Evolutionary conservation across 768 basidiomycete genomes (phyloP).

Genomic region (Boletus rubroflammeus): DNA sequence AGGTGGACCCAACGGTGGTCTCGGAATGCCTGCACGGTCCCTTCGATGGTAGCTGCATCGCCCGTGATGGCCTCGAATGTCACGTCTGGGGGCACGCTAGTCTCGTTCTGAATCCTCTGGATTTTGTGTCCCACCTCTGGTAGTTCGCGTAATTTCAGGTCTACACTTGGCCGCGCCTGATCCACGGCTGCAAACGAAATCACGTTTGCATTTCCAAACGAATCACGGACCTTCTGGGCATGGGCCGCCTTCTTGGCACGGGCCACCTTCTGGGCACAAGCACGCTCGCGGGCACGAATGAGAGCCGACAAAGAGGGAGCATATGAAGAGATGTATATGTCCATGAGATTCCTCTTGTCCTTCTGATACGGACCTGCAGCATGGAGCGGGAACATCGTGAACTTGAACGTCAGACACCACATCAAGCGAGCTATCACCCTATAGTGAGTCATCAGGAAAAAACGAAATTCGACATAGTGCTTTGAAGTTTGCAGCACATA

Average conservation of each 20-base stretch:
- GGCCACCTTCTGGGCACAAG: not conserved
- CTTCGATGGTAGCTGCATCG: not conserved
- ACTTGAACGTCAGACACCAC: not conserved
- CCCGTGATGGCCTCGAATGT: not conserved
- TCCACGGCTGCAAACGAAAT: not conserved
- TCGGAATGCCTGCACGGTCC: not conserved
- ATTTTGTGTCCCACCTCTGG: too few species aligned
- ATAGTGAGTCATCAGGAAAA: too few species aligned
- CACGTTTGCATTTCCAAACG: not conserved
- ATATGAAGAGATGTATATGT: not conserved
- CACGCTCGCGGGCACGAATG: not conserved
- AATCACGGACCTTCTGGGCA: not conserved
- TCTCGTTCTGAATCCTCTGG: not conserved
- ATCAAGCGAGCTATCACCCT: too few species aligned
- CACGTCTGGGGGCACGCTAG: too few species aligned
- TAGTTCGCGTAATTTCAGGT: not conserved
- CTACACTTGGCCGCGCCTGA: not conserved
- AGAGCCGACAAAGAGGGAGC: not conserved
- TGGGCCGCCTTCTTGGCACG: not conserved
- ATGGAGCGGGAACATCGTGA: not conserved
- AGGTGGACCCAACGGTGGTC: not conserved
- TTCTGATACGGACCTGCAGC: not conserved
- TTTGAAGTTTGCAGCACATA: too few species aligned
- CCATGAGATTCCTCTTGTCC: not conserved
- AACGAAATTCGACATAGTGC: too few species aligned